Evolutionary conservation across 805 yeast species (phyloP).

Genomic region (Yarrowia sp.): DNA sequence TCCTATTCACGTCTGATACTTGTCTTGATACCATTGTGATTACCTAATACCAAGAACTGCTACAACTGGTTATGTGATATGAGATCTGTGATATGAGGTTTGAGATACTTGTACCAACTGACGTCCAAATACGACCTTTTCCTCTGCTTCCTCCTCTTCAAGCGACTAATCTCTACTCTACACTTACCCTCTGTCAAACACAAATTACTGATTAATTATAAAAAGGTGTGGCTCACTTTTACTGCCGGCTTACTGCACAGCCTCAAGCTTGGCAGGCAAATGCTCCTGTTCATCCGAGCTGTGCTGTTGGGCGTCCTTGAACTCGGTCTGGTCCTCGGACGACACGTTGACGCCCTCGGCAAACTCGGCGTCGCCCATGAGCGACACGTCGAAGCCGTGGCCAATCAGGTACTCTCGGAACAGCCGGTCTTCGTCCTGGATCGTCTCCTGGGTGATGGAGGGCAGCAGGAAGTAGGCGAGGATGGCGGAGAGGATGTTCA

Average conservation of each 20-base stretch:
- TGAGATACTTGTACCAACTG: too few relatives aligned
- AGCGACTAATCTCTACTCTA: too few relatives aligned
- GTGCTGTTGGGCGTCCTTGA: slow-evolving; percentile 3
- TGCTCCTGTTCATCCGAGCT: slow-evolving; percentile 5
- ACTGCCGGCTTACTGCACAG: neutral
- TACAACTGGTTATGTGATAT: too few relatives aligned
- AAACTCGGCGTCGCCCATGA: slow-evolving; percentile 32
- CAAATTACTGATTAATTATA: slow-evolving; percentile 19
- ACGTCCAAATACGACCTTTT: too few relatives aligned
- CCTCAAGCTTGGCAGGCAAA: slow-evolving; percentile 7
- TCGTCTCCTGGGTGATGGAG: slow-evolving; percentile 80
- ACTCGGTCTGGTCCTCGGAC: slow-evolving; percentile 10
- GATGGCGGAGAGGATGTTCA: slow-evolving; percentile 74
- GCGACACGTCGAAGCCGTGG: slow-evolving; percentile 73
- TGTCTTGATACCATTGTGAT: too few relatives aligned
- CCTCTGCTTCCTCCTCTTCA: too few relatives aligned
- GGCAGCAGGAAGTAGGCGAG: slow-evolving; percentile 78
- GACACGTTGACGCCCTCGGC: neutral
- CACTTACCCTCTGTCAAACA: neutral
- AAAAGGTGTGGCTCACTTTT: neutral
- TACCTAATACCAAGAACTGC: too few relatives aligned
- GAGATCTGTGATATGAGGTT: too few relatives aligned
- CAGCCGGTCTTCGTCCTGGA: slow-evolving; percentile 74
- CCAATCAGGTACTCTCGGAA: slow-evolving; percentile 71
- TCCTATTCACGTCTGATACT: too few relatives aligned